Evolutionary conservation across 345 rosid species (phyloP).

Genomic region (Corymbia maculata): DNA sequence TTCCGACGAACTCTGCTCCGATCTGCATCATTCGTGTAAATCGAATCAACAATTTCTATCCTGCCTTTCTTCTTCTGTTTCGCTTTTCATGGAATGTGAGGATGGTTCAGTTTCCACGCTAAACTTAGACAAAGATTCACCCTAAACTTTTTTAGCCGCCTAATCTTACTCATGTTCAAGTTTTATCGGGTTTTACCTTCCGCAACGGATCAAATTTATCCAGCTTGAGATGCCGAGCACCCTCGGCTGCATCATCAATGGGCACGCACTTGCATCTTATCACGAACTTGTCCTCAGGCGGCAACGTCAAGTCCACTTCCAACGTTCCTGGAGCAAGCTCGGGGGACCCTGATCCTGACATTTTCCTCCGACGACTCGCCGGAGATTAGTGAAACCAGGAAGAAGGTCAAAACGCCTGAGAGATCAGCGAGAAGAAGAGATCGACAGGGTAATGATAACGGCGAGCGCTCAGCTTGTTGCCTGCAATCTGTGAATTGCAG

Average conservation of each 20-base stretch:
- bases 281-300: slow-evolving; percentile 56
- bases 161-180: not conserved
- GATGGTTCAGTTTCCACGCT: not conserved
- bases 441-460: not conserved
- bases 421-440: not conserved
- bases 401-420: not conserved
- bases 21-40: not conserved
- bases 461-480: not conserved
- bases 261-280: slow-evolving; percentile 68
- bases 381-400: not conserved
- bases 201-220: slow-evolving; percentile 48
- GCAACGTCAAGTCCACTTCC: slow-evolving; percentile 54
- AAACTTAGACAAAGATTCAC: not conserved
- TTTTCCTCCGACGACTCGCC: not conserved
- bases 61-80: not conserved
- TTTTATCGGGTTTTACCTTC: slow-evolving; percentile 66
- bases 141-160: not conserved
- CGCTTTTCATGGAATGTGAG: not conserved
- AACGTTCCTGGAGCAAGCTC: not conserved
- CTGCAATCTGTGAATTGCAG: not conserved
- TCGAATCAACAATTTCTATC: not conserved
- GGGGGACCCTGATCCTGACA: not conserved
- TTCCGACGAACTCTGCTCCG: slow-evolving; percentile 35
- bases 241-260: slow-evolving; percentile 42
- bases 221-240: slow-evolving; percentile 34